Base-by-base conservation (phyloP, 352 stramenopile species). In the Elongisporangium undulatum region DNA sequence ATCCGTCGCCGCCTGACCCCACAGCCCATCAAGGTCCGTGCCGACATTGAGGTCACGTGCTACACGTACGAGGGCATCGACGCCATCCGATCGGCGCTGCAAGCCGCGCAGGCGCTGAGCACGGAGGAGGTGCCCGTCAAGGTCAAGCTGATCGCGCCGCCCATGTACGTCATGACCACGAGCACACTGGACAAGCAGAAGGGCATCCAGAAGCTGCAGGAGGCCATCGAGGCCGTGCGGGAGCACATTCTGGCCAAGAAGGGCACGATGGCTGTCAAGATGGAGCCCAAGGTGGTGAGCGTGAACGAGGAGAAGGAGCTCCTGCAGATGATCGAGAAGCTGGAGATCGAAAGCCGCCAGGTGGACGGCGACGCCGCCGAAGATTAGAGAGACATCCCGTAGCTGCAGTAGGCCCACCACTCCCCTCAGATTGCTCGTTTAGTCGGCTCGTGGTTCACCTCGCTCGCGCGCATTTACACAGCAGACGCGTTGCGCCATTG, bases 51-150 rank as follows among this genome's bases (percentile, higher is more conserved):
- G 64, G 97, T 99, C 54, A 99, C 95, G 39, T 99, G 98, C 85
- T 99, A 99, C 75, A 98, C 94, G 51, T 99, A 99, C 80, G 97
- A 99, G 72, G 98, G 97, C 38, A 99, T 99, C 67, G 97, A 99
- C 69, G 97, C 97, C 49, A 99, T 99, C 62, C 93, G 96, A 21
- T 96, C 96, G 56, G 97, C 97, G 19, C 82, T 99, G 45, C 92
- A 98, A 62, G 86, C 84, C n/a, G 90, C 71, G 22, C 84, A 98
- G 69, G 74, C 74, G 29, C 60, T 89, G 23, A 87, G 89, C 53
- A 92, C 83, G 48, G 90, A 98, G 45, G 90, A 97, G 16, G 91
- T 94, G 24, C 90, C 89, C 0, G 96, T 99, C 57, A 97, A 99
- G 80, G 98, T 99, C 56, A 99, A 98, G 75, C 84, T 99, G 21